These are phyloP conservation scores for Lolium rigidum DNA, from an alignment of 176 grass and related monocot genomes.

Conservation along the genomic window DNA sequence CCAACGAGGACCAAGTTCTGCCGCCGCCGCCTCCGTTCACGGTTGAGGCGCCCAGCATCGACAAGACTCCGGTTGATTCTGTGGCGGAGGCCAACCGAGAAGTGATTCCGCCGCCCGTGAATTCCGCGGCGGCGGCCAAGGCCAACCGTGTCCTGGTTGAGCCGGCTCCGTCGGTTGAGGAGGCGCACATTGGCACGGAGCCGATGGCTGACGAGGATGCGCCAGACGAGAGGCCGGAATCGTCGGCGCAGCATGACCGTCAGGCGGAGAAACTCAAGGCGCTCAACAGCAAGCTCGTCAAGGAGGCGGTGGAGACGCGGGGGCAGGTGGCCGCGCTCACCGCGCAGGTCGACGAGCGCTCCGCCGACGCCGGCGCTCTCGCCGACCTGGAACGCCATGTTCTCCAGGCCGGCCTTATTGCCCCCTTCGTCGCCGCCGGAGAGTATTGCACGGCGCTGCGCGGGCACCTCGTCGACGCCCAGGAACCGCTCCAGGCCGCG, in stretches of 20 bases:
- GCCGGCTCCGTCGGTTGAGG: neutral
- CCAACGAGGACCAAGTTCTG: neutral
- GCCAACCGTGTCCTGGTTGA: neutral
- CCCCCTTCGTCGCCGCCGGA: neutral
- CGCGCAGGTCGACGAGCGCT: neutral
- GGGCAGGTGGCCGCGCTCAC: constrained; percentile 13
- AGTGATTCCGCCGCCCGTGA: neutral
- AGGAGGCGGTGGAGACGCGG: constrained; percentile 25
- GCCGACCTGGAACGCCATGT: constrained; percentile 3
- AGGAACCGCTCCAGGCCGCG: neutral
- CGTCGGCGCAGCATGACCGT: neutral
- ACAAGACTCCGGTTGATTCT: neutral
- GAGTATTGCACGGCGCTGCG: neutral
- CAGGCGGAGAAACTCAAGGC: neutral
- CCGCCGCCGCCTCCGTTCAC: neutral
- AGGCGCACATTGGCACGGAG: neutral
- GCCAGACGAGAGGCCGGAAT: neutral
- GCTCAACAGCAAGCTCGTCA: neutral
- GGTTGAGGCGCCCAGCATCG: neutral
- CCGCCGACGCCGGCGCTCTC: constrained; percentile 13
- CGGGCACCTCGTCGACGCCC: neutral
- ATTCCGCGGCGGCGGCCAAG: neutral
- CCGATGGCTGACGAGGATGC: neutral
- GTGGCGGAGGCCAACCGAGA: neutral
- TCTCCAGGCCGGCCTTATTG: neutral